A percentile compares a stretch with the other conserved stretches of the same genome.
These are phyloP conservation scores for Ustilago bromivora DNA, from an alignment of 1,284 basidiomycete species.

Conservation along the genomic window DNA sequence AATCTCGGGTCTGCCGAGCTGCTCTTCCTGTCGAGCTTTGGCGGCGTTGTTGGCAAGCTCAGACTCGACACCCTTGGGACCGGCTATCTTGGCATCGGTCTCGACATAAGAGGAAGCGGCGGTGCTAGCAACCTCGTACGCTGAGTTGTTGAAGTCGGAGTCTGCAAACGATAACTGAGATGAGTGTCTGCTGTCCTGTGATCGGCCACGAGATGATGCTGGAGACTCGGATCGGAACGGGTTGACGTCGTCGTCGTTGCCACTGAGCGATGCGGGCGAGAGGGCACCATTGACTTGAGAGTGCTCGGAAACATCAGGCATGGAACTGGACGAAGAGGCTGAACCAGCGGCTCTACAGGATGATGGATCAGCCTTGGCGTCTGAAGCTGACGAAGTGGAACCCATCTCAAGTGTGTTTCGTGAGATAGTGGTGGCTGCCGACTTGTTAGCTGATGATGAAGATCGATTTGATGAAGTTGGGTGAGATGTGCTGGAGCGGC, in stretches of 20 bases:
- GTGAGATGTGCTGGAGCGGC: constrained; percentile 17
- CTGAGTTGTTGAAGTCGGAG: constrained; percentile 24
- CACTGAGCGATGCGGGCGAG: neutral
- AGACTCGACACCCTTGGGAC: constrained; percentile 38
- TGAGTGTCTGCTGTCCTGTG: constrained; percentile 44
- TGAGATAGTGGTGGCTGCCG: constrained; percentile 1
- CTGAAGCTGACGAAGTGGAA: constrained; percentile 31
- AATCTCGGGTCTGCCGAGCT: constrained; percentile 54
- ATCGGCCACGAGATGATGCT: constrained; percentile 22
- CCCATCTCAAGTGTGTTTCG: constrained; percentile 52
- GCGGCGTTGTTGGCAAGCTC: constrained; percentile 35
- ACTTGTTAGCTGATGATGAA: constrained; percentile 2
- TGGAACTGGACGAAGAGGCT: constrained; percentile 35
- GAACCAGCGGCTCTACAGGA: constrained; percentile 26
- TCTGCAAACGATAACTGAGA: constrained; percentile 37
- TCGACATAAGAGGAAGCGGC: constrained; percentile 46
- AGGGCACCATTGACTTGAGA: constrained; percentile 13
- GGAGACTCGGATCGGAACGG: constrained; percentile 32
- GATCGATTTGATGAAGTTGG: neutral
- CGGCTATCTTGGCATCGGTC: constrained; percentile 37
- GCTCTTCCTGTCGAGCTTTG: constrained; percentile 42
- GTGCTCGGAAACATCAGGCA: constrained; percentile 42
- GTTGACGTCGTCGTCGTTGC: constrained; percentile 19
- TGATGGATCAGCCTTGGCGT: constrained; percentile 18
- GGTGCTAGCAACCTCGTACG: constrained; percentile 31